These are phyloP conservation scores for Exsudoporus floridanus DNA, from an alignment of 1,284 basidiomycete genomes.

Conservation along the genomic window DNA sequence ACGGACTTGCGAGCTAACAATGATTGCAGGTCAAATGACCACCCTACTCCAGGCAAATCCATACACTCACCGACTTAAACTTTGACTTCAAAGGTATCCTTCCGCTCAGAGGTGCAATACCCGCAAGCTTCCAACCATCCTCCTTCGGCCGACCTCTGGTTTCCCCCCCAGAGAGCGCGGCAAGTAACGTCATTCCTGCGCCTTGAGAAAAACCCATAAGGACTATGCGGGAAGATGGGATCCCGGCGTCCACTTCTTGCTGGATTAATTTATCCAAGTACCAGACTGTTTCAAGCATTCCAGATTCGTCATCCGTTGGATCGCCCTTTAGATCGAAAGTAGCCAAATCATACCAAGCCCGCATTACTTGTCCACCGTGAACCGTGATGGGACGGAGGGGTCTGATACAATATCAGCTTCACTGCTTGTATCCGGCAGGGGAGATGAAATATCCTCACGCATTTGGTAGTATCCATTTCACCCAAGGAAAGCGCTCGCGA, in stretches of 20 bases:
- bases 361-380: slow-evolving; percentile 1
- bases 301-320: slow-evolving; percentile 5
- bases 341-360: slow-evolving; percentile 3
- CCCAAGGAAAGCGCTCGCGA: not conserved
- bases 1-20: slow-evolving; percentile 1
- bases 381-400: not conserved
- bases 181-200: slow-evolving; percentile 6
- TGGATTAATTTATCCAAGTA: not conserved
- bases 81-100: not conserved
- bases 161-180: slow-evolving; percentile 1
- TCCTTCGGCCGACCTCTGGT: not conserved
- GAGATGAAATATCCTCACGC: slow-evolving; percentile 2
- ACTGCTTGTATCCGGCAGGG: not conserved
- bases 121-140: slow-evolving; percentile 5
- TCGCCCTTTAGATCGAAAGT: slow-evolving; percentile 3
- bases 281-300: slow-evolving; percentile 1
- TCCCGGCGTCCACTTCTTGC: slow-evolving; percentile 3
- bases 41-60: not conserved
- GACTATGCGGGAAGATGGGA: slow-evolving; percentile 1
- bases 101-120: slow-evolving; percentile 6
- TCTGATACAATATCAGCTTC: not conserved
- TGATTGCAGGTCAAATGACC: not conserved
- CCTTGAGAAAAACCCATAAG: slow-evolving; percentile 6
- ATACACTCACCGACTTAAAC: slow-evolving; percentile 1
- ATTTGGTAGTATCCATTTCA: slow-evolving; percentile 4